Evolutionary conservation across 2,329 filamentous ascomycete genomes (phyloP), one percentile per base, ranked within the genome.

Genomic region (Monosporascus sp.): DNA sequence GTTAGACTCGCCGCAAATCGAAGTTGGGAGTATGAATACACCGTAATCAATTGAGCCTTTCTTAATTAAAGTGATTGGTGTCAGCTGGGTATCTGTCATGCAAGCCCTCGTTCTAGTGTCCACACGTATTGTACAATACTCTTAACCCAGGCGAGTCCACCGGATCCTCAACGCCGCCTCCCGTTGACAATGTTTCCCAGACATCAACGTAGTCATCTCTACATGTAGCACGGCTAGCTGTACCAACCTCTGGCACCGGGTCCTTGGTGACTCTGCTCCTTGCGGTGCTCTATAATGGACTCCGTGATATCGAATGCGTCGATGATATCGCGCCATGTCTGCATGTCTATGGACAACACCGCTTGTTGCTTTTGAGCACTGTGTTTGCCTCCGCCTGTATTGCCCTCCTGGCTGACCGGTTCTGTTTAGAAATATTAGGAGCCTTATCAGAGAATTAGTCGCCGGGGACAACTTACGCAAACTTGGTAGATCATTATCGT

Each of bases 321-420:
- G 48, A 96, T 86, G 45, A 97, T 77, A 20, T 89, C 81, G 60
- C 83, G 75, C 93, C 93, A 99, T 0, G 82, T 89, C 1, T 82
- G 78, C 75, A 91, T 94, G 61, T 97, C 91, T 56, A 99, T 82
- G 14, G 88, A 86, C 66, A 97, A 83, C 22, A 99, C 86, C 14
- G 92, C 89, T 71, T 99, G 94, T 57, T 94, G 87, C 61, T 88
- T 84, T 54, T 83, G 76, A 18, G 82, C 75, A 41, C 82, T 80
- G 54, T 81, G 77, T 51, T 71, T 66, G 59, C 73, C 62, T 20
- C 71, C 67, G 17, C 63, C 63, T 25, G 74, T 75, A 59, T 76
- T 78, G 51, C 74, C 74, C 48, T 79, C 63, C 62, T 77, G 58
- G 64, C 68, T 56, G 62, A 75, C 52, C 65, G 74, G 76, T 72